Evolutionary conservation across 1,284 basidiomycete genomes (phyloP).

Genomic region (Exobasidium cylindrosporum): DNA sequence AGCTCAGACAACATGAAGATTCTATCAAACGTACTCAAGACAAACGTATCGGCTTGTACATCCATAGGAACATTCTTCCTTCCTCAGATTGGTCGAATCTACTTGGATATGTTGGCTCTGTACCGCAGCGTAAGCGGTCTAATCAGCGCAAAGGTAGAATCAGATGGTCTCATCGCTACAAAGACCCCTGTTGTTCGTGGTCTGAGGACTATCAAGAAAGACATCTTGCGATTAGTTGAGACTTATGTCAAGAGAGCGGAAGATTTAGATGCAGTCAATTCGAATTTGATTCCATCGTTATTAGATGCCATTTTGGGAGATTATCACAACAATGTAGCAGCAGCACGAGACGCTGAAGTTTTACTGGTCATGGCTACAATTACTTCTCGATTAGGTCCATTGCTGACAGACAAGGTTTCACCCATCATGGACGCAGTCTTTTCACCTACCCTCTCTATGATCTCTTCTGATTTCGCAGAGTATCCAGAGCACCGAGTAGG

Average conservation of each 20-base stretch:
- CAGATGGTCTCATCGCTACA: conserved; percentile 77
- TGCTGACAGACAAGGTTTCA: conserved; percentile 87
- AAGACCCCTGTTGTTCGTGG: conserved; percentile 96
- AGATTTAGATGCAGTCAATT: conserved; percentile 87
- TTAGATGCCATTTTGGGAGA: conserved; percentile 96
- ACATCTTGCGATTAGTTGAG: conserved; percentile 91
- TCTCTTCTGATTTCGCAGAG: conserved; percentile 97
- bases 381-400: conserved; percentile 58
- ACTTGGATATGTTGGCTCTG: conserved; percentile 95
- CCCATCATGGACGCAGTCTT: conserved; percentile 96
- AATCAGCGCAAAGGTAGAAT: conserved; percentile 87
- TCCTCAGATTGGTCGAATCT: conserved; percentile 92
- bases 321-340: conserved; percentile 89
- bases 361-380: conserved; percentile 98
- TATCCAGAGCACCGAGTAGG: conserved; percentile 96
- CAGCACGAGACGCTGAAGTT: conserved; percentile 93
- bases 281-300: conserved; percentile 88
- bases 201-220: conserved; percentile 96
- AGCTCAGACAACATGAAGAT: conserved; percentile 96
- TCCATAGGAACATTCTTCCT: conserved; percentile 96
- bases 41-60: conserved; percentile 94
- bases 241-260: conserved; percentile 96
- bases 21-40: conserved; percentile 93
- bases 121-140: conserved; percentile 98
- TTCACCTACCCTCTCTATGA: conserved; percentile 94